A percentile compares a stretch with the other conserved stretches of the same genome.
These are phyloP conservation scores for Parasarocladium wereldwijsianum DNA, from an alignment of 2,329 filamentous ascomycete genomes.

Conservation along the genomic window DNA sequence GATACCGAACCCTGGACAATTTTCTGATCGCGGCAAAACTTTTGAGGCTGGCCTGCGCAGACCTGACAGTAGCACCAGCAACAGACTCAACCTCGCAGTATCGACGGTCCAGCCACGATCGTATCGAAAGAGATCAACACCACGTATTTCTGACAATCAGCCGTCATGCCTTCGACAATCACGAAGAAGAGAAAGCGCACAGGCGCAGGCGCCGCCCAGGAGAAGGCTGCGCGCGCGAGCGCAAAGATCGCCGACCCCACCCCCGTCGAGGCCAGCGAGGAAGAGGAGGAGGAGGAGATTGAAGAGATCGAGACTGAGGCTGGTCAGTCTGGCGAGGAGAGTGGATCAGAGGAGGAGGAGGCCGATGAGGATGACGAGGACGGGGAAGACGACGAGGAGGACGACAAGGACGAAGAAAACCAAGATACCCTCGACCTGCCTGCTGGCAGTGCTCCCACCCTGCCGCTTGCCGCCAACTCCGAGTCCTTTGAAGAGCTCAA, in stretches of 20 bases:
- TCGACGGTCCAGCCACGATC: too few relatives aligned
- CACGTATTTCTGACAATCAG: too few relatives aligned
- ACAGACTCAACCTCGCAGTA: too few relatives aligned
- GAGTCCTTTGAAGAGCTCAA: slow-evolving; percentile 68
- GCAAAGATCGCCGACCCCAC: slow-evolving; percentile 27
- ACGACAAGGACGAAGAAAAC: slow-evolving; percentile 11
- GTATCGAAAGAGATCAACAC: too few relatives aligned
- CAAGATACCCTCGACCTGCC: slow-evolving; percentile 17
- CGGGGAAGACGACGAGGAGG: slow-evolving; percentile 17
- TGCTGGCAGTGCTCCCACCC: slow-evolving; percentile 28
- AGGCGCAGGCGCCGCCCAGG: slow-evolving; percentile 16
- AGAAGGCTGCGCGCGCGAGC: slow-evolving; percentile 17
- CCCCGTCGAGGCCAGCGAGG: slow-evolving; percentile 12
- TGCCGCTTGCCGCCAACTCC: slow-evolving; percentile 43
- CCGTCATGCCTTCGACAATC: slow-evolving; percentile 20
- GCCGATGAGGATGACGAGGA: slow-evolving; percentile 11
- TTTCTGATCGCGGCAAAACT: slow-evolving; percentile 4
- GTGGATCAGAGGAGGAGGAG: slow-evolving; percentile 11
- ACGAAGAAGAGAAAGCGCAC: slow-evolving; percentile 31
- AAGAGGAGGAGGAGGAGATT: slow-evolving; percentile 16
- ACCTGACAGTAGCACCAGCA: not conserved
- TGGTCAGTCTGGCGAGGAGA: slow-evolving; percentile 10
- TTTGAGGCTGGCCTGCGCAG: slow-evolving; percentile 1
- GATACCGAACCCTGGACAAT: too few relatives aligned
- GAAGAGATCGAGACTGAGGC: slow-evolving; percentile 13